Percentiles rank a stretch among this genome's conserved stretches.
phyloP scores from a whole-genome alignment of 345 rosid species.

The Pseudoturritis turrita region DNA sequence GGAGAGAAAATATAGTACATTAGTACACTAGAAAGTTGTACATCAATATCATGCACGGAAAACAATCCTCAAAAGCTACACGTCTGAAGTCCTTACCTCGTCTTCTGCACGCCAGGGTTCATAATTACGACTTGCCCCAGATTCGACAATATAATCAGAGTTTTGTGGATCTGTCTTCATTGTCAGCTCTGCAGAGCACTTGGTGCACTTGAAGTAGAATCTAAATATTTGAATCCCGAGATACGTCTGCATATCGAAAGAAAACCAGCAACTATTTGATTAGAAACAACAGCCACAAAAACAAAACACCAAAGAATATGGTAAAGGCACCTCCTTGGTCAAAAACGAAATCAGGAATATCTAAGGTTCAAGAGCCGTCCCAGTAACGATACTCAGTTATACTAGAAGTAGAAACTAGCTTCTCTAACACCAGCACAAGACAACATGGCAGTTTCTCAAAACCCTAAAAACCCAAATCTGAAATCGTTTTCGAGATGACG shows the following conservation, averaged over 20 bases:
- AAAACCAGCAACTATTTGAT: background rate
- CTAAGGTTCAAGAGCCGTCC: background rate
- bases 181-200: constrained; percentile 82
- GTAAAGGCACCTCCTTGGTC: constrained; percentile 2
- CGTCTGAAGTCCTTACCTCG: constrained; percentile 43
- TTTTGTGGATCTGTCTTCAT: constrained; percentile 95
- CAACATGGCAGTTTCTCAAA: constrained; percentile 1
- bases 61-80: background rate
- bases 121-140: constrained; percentile 78
- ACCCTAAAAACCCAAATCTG: constrained; percentile 29
- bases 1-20: background rate
- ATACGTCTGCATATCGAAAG: constrained; percentile 55
- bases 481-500: background rate
- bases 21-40: background rate
- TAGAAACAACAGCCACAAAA: background rate
- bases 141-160: constrained; percentile 85
- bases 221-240: constrained; percentile 86
- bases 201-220: constrained; percentile 94
- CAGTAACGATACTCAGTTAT: background rate
- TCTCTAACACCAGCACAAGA: background rate
- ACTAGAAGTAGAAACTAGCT: background rate
- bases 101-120: constrained; percentile 98
- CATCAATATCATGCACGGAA: background rate
- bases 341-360: background rate
- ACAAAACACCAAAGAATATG: background rate